Conservation (phyloP, 2,329 filamentous ascomycete species). For the Thelonectria rubi region DNA sequence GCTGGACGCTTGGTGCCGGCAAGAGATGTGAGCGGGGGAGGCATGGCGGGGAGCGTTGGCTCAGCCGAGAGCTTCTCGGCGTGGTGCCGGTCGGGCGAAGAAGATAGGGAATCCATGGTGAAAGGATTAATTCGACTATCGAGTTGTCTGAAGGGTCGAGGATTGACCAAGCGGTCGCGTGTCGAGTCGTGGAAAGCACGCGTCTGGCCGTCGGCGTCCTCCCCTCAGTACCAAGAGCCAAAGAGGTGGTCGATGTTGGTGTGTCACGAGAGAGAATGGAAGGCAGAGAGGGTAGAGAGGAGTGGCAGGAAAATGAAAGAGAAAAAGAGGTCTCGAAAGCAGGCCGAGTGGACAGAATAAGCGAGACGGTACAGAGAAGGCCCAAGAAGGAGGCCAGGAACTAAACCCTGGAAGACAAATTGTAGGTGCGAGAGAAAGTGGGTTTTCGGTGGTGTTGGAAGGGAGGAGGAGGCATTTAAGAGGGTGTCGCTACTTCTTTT, state of each 20-base stretch:
- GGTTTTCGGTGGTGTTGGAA: slow-evolving; percentile 7
- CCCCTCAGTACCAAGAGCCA: slow-evolving; percentile 15
- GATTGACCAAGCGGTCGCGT: slow-evolving; percentile 6
- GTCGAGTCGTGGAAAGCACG: slow-evolving; percentile 15
- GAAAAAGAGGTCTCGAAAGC: slow-evolving; percentile 15
- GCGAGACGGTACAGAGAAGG: slow-evolving; percentile 2
- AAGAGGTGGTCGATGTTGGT: too few species aligned
- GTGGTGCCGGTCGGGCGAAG: slow-evolving; percentile 44
- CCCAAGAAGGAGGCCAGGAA: slow-evolving; percentile 18
- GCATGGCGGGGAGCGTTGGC: slow-evolving; percentile 47
- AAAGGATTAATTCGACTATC: not conserved
- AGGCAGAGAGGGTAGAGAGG: slow-evolving; percentile 2
- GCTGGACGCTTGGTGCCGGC: slow-evolving; percentile 68
- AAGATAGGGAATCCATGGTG: slow-evolving; percentile 49
- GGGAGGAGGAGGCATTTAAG: slow-evolving; percentile 27
- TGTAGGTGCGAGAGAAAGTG: slow-evolving; percentile 8
- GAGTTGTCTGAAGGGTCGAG: slow-evolving; percentile 1
- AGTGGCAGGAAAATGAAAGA: not conserved
- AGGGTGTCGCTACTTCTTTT: slow-evolving; percentile 4
- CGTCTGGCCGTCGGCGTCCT: slow-evolving; percentile 15
- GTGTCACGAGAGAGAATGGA: not conserved
- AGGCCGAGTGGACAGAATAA: slow-evolving; percentile 6
- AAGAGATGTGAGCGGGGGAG: slow-evolving; percentile 35
- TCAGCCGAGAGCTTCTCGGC: slow-evolving; percentile 41
- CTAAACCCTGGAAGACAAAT: slow-evolving; percentile 1